Percentiles rank a stretch among this genome's conserved stretches.
Conservation (phyloP, 2,329 filamentous ascomycete species). For the Aspergillus sp. region DNA sequence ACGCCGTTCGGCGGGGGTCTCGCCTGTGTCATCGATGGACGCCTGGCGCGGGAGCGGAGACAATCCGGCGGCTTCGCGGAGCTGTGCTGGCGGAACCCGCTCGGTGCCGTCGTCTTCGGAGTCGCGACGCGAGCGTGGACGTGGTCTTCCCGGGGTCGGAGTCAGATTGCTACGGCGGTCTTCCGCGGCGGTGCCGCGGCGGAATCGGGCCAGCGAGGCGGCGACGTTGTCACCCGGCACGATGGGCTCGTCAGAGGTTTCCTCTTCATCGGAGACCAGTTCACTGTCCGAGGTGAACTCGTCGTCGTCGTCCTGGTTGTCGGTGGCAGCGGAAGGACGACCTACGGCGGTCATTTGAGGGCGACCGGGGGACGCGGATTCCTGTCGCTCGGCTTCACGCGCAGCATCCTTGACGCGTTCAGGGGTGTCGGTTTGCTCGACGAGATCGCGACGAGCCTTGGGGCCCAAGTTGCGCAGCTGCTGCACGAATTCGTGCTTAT, state of each 20-base stretch:
- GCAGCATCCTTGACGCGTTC: conserved; percentile 38
- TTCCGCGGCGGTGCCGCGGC: conserved; percentile 35
- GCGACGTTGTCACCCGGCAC: conserved; percentile 36
- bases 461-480: conserved; percentile 61
- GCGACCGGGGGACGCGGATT: conserved; percentile 20
- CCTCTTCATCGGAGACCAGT: conserved; percentile 21
- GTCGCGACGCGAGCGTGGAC: conserved; percentile 28
- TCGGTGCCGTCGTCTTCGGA: conserved; percentile 44
- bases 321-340: conserved; percentile 9
- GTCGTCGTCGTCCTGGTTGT: conserved; percentile 14
- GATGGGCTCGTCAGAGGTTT: conserved; percentile 15
- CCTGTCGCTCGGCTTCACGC: conserved; percentile 22
- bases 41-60: conserved; percentile 19
- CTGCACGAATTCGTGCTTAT: conserved; percentile 62
- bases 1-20: conserved; percentile 46
- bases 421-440: conserved; percentile 42
- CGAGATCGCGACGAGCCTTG: conserved; percentile 51
- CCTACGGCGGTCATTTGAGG: conserved; percentile 4
- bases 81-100: conserved; percentile 38
- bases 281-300: conserved; percentile 25
- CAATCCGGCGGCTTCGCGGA: conserved; percentile 31
- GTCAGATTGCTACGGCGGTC: conserved; percentile 36
- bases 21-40: conserved; percentile 34
- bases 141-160: conserved; percentile 17
- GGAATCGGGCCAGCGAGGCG: conserved; percentile 36